Conservation (phyloP, 2,329 filamentous ascomycete species). For the Chaetomium olivaceum region DNA sequence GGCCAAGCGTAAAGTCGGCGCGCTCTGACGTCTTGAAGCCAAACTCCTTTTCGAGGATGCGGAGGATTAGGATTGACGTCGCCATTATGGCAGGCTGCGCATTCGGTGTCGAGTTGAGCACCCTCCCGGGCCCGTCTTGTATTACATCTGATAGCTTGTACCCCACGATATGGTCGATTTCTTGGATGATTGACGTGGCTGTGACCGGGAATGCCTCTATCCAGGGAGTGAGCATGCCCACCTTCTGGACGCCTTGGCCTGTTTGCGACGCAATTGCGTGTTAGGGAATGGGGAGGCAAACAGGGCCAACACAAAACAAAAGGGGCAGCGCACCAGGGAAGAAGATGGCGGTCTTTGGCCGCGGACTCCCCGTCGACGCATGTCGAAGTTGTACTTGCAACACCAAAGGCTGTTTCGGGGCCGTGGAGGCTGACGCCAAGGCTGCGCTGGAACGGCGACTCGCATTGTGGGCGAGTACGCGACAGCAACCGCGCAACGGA, state of each 20-base stretch:
- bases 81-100: constrained; percentile 97
- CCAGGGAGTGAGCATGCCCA: constrained; percentile 86
- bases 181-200: constrained; percentile 73
- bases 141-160: constrained; percentile 77
- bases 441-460: constrained; percentile 15
- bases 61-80: constrained; percentile 84
- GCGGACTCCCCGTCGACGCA: constrained; percentile 26
- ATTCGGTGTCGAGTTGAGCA: constrained; percentile 79
- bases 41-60: constrained; percentile 83
- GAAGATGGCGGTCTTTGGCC: constrained; percentile 58
- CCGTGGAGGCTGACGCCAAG: constrained; percentile 16
- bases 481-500: constrained; percentile 25
- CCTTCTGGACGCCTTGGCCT: constrained; percentile 88
- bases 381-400: constrained; percentile 23
- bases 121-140: constrained; percentile 72
- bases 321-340: constrained; percentile 51
- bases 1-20: constrained; percentile 82
- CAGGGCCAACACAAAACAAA: constrained; percentile 7
- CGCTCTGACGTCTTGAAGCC: constrained; percentile 69
- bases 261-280: constrained; percentile 16
- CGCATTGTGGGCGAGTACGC: constrained; percentile 21
- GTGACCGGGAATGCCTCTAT: constrained; percentile 80
- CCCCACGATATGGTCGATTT: constrained; percentile 77
- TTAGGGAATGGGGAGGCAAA: background rate
- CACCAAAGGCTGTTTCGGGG: constrained; percentile 5